These are phyloP conservation scores for Primulina tabacum DNA, from an alignment of 257 asterid species.

Conservation along the genomic window DNA sequence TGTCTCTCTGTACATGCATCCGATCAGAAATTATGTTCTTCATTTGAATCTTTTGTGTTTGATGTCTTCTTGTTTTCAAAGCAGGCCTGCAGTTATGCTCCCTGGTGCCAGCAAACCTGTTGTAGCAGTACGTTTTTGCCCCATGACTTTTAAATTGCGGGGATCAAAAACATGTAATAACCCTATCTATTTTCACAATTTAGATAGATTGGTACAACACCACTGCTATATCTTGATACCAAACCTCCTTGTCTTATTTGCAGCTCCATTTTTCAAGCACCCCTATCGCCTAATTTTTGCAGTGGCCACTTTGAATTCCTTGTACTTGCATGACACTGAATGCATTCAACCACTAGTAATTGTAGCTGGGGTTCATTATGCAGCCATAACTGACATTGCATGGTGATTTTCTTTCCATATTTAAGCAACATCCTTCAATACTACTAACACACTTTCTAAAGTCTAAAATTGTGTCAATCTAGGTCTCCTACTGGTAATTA, in stretches of 20 bases:
- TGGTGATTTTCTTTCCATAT: slow-evolving; percentile 47
- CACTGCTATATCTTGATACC: slow-evolving; percentile 23
- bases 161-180: slow-evolving; percentile 63
- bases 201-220: background rate
- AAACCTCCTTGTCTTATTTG: slow-evolving; percentile 18
- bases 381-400: slow-evolving; percentile 92
- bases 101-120: slow-evolving; percentile 97
- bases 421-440: background rate
- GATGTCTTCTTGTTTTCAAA: slow-evolving; percentile 25
- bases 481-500: slow-evolving; percentile 84
- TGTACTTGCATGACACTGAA: slow-evolving; percentile 87
- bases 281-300: slow-evolving; percentile 94
- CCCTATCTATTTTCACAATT: slow-evolving; percentile 18
- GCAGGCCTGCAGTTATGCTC: slow-evolving; percentile 95
- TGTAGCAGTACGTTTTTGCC: slow-evolving; percentile 97
- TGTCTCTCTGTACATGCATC: background rate
- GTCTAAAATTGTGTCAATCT: slow-evolving; percentile 1
- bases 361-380: slow-evolving; percentile 90
- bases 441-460: background rate
- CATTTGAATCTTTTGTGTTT: slow-evolving; percentile 3
- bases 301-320: slow-evolving; percentile 86
- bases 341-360: slow-evolving; percentile 80
- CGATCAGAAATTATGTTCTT: background rate
- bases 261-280: slow-evolving; percentile 78
- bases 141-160: slow-evolving; percentile 52